phyloP scores from a whole-genome alignment of 2,329 filamentous ascomycete genomes.

The Talaromyces verruculosus region DNA sequence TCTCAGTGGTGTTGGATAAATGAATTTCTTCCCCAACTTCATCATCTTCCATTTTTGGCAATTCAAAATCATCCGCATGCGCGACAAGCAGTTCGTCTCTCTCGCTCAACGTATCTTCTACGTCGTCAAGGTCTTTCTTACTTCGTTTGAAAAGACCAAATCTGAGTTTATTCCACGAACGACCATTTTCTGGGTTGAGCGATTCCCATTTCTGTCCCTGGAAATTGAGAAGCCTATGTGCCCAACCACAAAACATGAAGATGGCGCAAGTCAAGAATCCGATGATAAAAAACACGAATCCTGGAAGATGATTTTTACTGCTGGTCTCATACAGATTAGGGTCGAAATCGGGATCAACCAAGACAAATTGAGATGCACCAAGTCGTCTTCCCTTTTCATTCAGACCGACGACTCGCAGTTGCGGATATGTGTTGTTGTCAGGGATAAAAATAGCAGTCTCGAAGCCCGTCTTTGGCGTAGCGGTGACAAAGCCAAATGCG shows the following conservation, averaged over 20 bases:
- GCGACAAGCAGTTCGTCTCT: background rate
- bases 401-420: slow-evolving; percentile 3
- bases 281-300: background rate
- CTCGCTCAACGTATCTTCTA: background rate
- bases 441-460: slow-evolving; percentile 12
- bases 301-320: background rate
- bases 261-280: background rate
- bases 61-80: background rate
- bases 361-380: background rate
- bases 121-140: background rate
- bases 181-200: background rate
- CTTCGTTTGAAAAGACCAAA: background rate
- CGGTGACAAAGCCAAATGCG: background rate
- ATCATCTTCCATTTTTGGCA: background rate
- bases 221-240: background rate
- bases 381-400: slow-evolving; percentile 1
- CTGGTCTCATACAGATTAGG: background rate
- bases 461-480: slow-evolving; percentile 4
- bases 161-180: background rate
- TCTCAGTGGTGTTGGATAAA: background rate
- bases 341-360: background rate
- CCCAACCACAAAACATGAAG: background rate
- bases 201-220: background rate
- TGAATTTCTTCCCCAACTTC: background rate
- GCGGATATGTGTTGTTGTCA: background rate